Base-by-base conservation (phyloP, 768 basidiomycete genomes). In the Amanita pallidorosea region DNA sequence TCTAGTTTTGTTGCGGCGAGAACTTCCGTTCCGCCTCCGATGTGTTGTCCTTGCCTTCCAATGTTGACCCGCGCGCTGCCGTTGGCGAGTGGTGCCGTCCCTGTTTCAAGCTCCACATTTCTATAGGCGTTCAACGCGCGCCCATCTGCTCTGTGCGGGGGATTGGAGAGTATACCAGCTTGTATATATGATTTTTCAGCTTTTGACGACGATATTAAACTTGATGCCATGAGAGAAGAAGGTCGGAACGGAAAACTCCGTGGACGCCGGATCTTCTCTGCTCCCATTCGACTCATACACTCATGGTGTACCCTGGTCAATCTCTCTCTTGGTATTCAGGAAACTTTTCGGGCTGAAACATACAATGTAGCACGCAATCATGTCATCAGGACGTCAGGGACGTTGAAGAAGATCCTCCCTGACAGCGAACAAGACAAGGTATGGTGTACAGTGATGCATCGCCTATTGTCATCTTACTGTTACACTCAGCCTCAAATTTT, bases 1-100 rank as follows among this genome's bases (percentile, higher is more conserved):
- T 93, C 90, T 0, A 92, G 73, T 58, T 88, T 88, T 2, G 79
- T 72, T 0, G 87, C 88, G 1, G 85, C 88, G 22, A 91, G 65
- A 3, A 91, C 71, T 56, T 91, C 88, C 0, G 91, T 92, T 0
- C 84, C 82, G 2, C 78, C 80, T 1, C 76, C 77, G 8, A 74
- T 75, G 40, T 76, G 72, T 41, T 70, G 69, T 22, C 73, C 67
- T 53, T 68, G 70, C 55, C 71, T 70, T 1, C 88, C 90, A n/a
- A 92, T 76, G 55, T 70, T 78, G 7, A 91, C 68, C 20, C 77
- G 75, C 5, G 88, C 88, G 55, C 88, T 91, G 5, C 91, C 91
- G 53, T 93, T 91, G 17, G 90, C 85, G 5, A 89, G 74, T 5
- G 88, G 86, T 13, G 81, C 80, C 1, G 86, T 75, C 18, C 85